phyloP scores from a whole-genome alignment of 805 yeast species.

The Huiozyma sinensis region DNA sequence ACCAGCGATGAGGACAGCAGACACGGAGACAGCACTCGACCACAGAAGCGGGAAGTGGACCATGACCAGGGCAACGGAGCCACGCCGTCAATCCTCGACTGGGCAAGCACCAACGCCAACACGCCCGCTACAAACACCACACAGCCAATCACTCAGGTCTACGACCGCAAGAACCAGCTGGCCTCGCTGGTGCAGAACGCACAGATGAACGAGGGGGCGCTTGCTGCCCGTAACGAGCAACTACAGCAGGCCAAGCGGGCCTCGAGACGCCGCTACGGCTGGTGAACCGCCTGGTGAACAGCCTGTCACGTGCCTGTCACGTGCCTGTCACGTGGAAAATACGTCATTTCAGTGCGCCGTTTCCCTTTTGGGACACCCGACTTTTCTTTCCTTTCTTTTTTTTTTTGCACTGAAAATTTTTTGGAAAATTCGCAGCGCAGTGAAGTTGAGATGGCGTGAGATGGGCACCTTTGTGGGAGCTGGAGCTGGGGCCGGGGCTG shows the following conservation, averaged over 20 bases:
- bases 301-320: no score
- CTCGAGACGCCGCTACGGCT: slow-evolving; percentile 14
- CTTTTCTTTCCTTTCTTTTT: neutral
- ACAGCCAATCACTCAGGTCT: slow-evolving; percentile 7
- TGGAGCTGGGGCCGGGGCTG: no score
- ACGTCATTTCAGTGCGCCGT: neutral
- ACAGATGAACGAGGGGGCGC: slow-evolving; percentile 9
- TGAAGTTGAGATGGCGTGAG: no score
- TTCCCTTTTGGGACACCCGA: neutral
- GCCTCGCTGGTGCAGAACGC: slow-evolving; percentile 16
- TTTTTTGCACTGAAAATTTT: neutral
- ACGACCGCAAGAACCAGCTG: slow-evolving; percentile 14
- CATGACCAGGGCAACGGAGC: neutral
- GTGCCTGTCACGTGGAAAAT: no score
- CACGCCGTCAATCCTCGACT: neutral
- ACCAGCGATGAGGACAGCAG: neutral
- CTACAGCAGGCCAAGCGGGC: slow-evolving; percentile 8
- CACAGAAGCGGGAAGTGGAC: neutral
- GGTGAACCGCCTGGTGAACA: slow-evolving; percentile 4
- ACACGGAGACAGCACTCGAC: neutral
- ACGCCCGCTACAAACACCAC: slow-evolving; percentile 3
- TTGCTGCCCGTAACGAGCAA: slow-evolving; percentile 9
- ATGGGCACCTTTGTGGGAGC: no score
- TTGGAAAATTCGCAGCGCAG: no score
- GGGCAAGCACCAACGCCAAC: slow-evolving; percentile 3